Evolutionary conservation across 192 early-diverging fungal species (phyloP), one percentile per base, ranked within the genome.

Genomic region (Physocladia obscura): DNA sequence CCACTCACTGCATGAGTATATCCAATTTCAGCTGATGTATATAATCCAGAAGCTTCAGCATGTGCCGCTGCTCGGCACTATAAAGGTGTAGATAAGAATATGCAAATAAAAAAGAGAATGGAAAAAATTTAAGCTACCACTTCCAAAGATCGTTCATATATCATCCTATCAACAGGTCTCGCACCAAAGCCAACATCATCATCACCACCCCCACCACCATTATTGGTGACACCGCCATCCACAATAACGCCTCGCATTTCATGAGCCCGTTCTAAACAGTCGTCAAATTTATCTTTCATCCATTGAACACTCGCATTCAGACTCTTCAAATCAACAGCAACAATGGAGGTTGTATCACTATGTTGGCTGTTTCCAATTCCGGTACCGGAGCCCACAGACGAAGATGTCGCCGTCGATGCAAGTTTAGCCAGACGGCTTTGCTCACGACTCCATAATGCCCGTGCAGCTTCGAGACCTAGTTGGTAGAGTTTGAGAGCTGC

Each of bases 251-350:
- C 69, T 17, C 50, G 17, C 1, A 61, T 54, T 26, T 79, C 73
- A 71, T 94, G 89, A 0, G 94, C 96, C 3, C 88, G 81, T 17
- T 95, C 93, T 8, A 96, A 70, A 54, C 92, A 95, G 52, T 90
- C 91, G 77, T 98, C 95, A 72, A 95, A 98, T 61, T 89, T 86
- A 52, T 84, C 86, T 24, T 92, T 88, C 57, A 96, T 90, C 92
- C 93, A 97, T 68, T 95, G 91, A 6, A 97, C 93, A 1, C 80
- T 87, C 22, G 73, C 71, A 60, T 89, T 91, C 50, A 87, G 62
- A 26, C 68, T 58, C 49, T 69, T 40, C 70, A 76, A 32, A 62
- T 77, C 70, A 36, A 74, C 69, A 26, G 34, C 30, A 2, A 61
- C 54, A 17, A 17, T 1, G 21, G 27, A 21, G 13, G 15, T 77